Conservation (phyloP, 1,284 basidiomycete genomes). For the Porphyrellus sp. region DNA sequence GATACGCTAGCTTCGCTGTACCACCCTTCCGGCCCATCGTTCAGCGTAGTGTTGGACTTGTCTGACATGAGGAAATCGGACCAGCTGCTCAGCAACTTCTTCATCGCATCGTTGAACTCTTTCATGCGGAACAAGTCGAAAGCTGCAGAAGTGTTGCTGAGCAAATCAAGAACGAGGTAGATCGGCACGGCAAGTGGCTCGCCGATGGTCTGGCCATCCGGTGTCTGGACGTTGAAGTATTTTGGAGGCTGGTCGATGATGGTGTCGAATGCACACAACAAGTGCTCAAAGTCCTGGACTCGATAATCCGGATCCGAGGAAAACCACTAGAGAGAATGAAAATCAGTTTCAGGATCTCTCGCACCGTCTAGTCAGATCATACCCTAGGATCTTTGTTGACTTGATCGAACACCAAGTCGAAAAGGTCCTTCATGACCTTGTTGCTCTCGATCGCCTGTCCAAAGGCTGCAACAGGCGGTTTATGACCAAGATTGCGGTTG, state of each 20-base stretch:
- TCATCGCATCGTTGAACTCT: background rate
- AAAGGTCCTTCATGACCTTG: background rate
- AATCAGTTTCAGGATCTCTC: too few relatives aligned
- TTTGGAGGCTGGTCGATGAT: background rate
- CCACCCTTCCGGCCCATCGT: background rate
- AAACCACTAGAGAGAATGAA: background rate
- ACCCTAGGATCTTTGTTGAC: background rate
- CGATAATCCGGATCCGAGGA: background rate
- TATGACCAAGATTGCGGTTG: background rate
- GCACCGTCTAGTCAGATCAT: background rate
- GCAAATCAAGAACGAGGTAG: background rate
- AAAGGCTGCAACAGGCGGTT: background rate
- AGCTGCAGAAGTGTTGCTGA: background rate
- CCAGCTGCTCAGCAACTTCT: background rate
- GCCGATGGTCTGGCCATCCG: background rate
- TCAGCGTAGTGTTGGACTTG: background rate
- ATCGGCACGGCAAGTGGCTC: background rate
- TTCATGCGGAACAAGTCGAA: background rate
- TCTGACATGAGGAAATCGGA: background rate
- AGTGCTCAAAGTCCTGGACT: background rate
- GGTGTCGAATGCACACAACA: background rate
- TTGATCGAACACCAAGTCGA: background rate
- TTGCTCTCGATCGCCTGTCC: background rate
- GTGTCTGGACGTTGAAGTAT: background rate
- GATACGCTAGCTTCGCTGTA: background rate